Evolutionary conservation across 345 rosid genomes (phyloP), one percentile per base, ranked within the genome.

Genomic region (Hypericum perforatum): DNA sequence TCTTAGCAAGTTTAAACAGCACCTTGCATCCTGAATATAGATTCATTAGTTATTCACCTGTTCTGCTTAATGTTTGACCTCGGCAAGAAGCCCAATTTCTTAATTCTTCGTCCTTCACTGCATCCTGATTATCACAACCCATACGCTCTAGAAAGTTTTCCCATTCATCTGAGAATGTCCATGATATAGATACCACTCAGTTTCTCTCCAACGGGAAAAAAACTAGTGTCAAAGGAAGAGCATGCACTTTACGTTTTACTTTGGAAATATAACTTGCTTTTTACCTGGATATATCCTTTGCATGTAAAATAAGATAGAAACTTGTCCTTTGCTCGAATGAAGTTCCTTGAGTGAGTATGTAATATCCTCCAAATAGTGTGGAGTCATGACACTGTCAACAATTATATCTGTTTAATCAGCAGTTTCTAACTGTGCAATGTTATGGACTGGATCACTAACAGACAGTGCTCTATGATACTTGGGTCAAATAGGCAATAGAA

Each of bases 51-150:
- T 10, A 49, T 44, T 76, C 72, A 79, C 98, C 96, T 67, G 98
- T 81, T 79, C 98, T 79, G 78, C 92, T 77, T 60, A 91, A 72
- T 52, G 98, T 91, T 67, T 91, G 98, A 41, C 98, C 95, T 10
- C 92, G 86, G 58, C 76, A 91, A 52, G 98, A 91, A 44, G 86
- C 92, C 98, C 98, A 91, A 45, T 72, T 72, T 76, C 98, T 77
- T 63, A 91, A 64, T 57, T 84, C 85, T 55, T 80, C 85, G 52
- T 61, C 71, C 54, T 73, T 78, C 11, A 74, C 50, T 54, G 52
- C 74, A 51, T 86, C 80, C 49, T 69, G 49, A 68, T 66, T 70
- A 45, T 76, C 84, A 63, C 71, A 74, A 41, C 81, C 89, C 87
- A 82, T 74, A 11, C 98, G 79, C 72, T 91, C 95, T 73, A 76